Evolutionary conservation across 768 basidiomycete genomes (phyloP), one percentile per base, ranked within the genome.

Genomic region (Lentinus tigrinus): DNA sequence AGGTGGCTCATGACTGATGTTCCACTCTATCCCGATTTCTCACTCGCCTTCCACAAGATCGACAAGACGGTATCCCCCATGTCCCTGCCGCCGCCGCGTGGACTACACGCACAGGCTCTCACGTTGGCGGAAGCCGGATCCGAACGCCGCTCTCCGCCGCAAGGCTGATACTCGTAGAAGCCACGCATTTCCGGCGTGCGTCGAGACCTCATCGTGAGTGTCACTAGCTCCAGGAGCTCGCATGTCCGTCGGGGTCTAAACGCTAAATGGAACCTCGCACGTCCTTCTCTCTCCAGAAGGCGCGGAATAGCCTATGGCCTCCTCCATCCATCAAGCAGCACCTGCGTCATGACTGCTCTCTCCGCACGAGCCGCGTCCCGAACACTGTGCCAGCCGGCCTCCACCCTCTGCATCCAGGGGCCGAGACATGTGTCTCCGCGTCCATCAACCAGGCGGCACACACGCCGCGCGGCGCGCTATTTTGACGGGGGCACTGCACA

Each of bases 401-500:
- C n/a, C 44, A 24, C 23, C 44, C 31, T 31, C 31, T 7, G 44
- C 44, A 24, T 23, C 17, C 36, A 17, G 9, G n/a, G 49, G 49
- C 31, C 49, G 31, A 23, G 49, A 4, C 7, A n/a, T 34, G 31
- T 34, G 28, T 48, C 47, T 27, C 26, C 47, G 40, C 17, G 28
- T 16, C 21, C 49, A 50, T 50, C 49, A 50, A 38, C 31, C 49
- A 37, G 49, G 36, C 49, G 49, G 36, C 49, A 36, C 21, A 19
- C 49, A 50, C 49, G 34, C 49, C 49, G 34, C 49, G 34, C 36
- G 34, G 34, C 49, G 49, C 49, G 49, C 49, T 34, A 28, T 38
- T 36, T 19, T 34, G 49, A 50, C 49, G 49, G 19, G 19, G 21
- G 49, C 49, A 50, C 49, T 34, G 49, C 49, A 27, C 34, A 34